Conservation (phyloP, 768 basidiomycete species). For the Pisolithus tinctorius region DNA sequence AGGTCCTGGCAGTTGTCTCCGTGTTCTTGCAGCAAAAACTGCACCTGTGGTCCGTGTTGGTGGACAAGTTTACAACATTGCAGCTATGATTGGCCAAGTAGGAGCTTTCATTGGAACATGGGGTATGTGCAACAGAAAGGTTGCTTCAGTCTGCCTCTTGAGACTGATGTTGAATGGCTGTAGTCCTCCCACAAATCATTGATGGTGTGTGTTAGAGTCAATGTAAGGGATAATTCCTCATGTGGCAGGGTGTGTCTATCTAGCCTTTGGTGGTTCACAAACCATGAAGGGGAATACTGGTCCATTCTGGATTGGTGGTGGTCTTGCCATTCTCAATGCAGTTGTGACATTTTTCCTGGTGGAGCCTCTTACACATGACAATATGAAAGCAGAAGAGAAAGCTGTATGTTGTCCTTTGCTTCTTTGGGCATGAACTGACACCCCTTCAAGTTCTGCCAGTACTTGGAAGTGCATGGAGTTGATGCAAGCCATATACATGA, state of each 20-base stretch:
- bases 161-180: neutral
- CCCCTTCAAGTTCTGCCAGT: constrained; percentile 62
- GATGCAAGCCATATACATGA: constrained; percentile 55
- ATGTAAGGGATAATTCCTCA: neutral
- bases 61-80: constrained; percentile 80
- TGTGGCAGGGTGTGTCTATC: neutral
- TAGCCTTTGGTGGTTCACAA: constrained; percentile 55
- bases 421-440: neutral
- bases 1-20: too few species aligned
- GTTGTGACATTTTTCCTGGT: constrained; percentile 67
- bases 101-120: constrained; percentile 82
- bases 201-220: neutral
- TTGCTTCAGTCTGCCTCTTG: neutral
- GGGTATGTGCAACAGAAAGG: constrained; percentile 38
- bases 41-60: constrained; percentile 74
- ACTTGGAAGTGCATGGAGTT: constrained; percentile 72
- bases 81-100: constrained; percentile 80
- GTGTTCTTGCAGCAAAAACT: constrained; percentile 64
- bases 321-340: constrained; percentile 64
- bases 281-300: constrained; percentile 39
- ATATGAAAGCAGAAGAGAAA: constrained; percentile 71
- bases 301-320: too few species aligned
- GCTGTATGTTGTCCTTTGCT: constrained; percentile 30
- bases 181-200: neutral
- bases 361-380: constrained; percentile 65